phyloP scores from a whole-genome alignment of 75 land plant species.

The Azolla pinnata region DNA sequence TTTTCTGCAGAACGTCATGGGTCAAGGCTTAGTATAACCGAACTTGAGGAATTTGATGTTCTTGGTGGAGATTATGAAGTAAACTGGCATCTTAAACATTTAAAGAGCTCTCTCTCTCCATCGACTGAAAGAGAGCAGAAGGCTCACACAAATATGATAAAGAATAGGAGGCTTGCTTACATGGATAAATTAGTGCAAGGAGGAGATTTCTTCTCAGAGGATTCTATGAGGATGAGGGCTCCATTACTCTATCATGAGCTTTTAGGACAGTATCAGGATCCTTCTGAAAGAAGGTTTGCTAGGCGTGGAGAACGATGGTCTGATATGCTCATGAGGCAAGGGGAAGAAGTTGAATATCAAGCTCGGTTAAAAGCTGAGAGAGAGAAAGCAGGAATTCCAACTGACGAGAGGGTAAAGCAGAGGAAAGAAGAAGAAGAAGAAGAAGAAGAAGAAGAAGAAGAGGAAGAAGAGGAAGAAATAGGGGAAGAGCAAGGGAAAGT shows the following conservation, averaged over 20 bases:
- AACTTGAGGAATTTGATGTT: slow-evolving; percentile 57
- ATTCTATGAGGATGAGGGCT: slow-evolving; percentile 78
- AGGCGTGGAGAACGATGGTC: slow-evolving; percentile 88
- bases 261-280: slow-evolving; percentile 82
- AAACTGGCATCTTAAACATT: slow-evolving; percentile 60
- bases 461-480: slow-evolving; percentile 36
- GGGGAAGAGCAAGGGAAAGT: slow-evolving; percentile 2
- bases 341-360: slow-evolving; percentile 59
- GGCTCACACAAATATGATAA: slow-evolving; percentile 38
- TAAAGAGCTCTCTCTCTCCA: slow-evolving; percentile 38
- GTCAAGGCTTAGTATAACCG: slow-evolving; percentile 34
- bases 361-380: slow-evolving; percentile 63
- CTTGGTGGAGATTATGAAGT: slow-evolving; percentile 65
- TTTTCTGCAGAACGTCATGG: slow-evolving; percentile 66
- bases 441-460: slow-evolving; percentile 45
- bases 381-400: slow-evolving; percentile 52
- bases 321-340: slow-evolving; percentile 62
- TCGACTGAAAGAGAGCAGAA: slow-evolving; percentile 36
- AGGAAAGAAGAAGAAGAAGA: slow-evolving; percentile 41
- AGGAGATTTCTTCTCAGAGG: slow-evolving; percentile 88
- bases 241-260: slow-evolving; percentile 83
- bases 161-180: slow-evolving; percentile 73
- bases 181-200: slow-evolving; percentile 49
- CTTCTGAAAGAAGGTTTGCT: slow-evolving; percentile 38
- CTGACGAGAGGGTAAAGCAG: slow-evolving; percentile 15